These are phyloP conservation scores for Hebeloma cylindrosporum DNA, from an alignment of 768 basidiomycete genomes.

Conservation along the genomic window DNA sequence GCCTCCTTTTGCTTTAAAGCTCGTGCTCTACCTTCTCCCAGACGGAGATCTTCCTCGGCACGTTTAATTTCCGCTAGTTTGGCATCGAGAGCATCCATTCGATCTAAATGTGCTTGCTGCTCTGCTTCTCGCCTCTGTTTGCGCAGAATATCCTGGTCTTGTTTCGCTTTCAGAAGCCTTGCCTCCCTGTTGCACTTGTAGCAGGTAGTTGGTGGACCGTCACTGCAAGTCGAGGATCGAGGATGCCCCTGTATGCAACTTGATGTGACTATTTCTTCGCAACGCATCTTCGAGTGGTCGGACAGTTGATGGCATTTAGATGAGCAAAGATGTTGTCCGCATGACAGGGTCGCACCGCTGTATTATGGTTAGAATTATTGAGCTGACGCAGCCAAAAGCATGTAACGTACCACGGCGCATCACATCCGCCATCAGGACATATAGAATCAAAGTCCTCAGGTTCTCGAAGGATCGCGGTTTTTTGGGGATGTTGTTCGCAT, in stretches of 20 bases:
- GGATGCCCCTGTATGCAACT: slow-evolving; percentile 49
- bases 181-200: slow-evolving; percentile 45
- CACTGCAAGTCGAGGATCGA: slow-evolving; percentile 43
- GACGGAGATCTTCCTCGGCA: too few species aligned
- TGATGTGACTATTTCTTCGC: slow-evolving; percentile 34
- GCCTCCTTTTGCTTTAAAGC: too few species aligned
- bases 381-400: neutral
- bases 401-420: slow-evolving; percentile 51
- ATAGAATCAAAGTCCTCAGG: slow-evolving; percentile 50
- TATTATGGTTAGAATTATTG: neutral
- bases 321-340: slow-evolving; percentile 53
- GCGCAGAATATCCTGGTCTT: too few species aligned
- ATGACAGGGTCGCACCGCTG: slow-evolving; percentile 50
- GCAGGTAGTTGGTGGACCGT: slow-evolving; percentile 39
- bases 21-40: too few species aligned
- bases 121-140: too few species aligned
- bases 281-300: slow-evolving; percentile 55
- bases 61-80: too few species aligned
- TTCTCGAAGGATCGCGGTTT: slow-evolving; percentile 34
- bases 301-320: slow-evolving; percentile 59
- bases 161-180: too few species aligned
- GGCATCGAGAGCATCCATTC: too few species aligned
- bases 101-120: too few species aligned
- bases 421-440: slow-evolving; percentile 66
- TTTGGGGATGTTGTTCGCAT: slow-evolving; percentile 56